These are phyloP conservation scores for Jamesozyma rosinii DNA, from an alignment of 805 yeast genomes.

Conservation along the genomic window DNA sequence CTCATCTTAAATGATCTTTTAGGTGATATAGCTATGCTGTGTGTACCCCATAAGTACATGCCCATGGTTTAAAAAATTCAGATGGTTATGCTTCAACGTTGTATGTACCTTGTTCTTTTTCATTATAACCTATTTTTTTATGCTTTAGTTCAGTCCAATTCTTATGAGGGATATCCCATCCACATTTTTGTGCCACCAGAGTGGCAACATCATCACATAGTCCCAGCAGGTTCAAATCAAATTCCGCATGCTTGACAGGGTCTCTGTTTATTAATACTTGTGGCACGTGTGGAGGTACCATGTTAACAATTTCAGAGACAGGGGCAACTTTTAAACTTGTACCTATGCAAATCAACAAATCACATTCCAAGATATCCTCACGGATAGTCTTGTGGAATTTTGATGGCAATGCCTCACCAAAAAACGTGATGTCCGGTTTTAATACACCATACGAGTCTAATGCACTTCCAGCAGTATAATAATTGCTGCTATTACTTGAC, in stretches of 20 bases:
- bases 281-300: constrained; percentile 63
- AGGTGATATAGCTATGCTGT: too few relatives aligned
- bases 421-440: constrained; percentile 89
- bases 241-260: constrained; percentile 63
- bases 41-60: too few relatives aligned
- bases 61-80: too few relatives aligned
- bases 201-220: constrained; percentile 76
- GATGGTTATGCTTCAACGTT: constrained; percentile 11
- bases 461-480: constrained; percentile 5
- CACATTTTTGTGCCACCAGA: constrained; percentile 46
- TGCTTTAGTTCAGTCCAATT: constrained; percentile 33
- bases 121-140: constrained; percentile 14
- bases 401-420: constrained; percentile 75
- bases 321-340: constrained; percentile 90
- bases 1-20: too few relatives aligned
- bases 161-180: constrained; percentile 55
- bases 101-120: constrained; percentile 27
- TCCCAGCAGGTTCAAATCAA: constrained; percentile 71
- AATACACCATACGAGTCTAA: constrained; percentile 63
- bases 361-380: constrained; percentile 60
- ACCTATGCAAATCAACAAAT: constrained; percentile 74
- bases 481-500: neutral
- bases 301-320: constrained; percentile 76
- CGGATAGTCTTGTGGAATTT: constrained; percentile 51
- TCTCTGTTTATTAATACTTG: constrained; percentile 74